Evolutionary conservation across 2,329 filamentous ascomycete genomes (phyloP).

Genomic region (Paecilomyces sp.): DNA sequence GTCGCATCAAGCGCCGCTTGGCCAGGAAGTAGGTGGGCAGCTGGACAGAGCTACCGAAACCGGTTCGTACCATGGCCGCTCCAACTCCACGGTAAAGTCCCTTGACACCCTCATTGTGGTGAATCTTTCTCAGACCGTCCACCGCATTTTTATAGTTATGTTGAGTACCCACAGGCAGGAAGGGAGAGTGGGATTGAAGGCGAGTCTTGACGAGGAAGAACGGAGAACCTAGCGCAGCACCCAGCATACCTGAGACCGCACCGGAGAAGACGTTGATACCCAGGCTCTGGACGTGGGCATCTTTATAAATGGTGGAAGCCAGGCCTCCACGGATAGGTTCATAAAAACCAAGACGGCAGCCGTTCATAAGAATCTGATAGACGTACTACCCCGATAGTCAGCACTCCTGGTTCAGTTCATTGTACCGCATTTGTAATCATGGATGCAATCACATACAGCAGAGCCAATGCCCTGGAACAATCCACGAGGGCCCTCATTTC

Average conservation of each 20-base stretch:
- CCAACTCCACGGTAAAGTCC: conserved; percentile 87
- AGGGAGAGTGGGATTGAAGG: conserved; percentile 87
- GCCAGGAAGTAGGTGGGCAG: conserved; percentile 97
- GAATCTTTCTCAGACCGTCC: conserved; percentile 78
- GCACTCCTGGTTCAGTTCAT: not conserved
- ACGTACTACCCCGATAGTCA: conserved; percentile 56
- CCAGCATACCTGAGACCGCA: conserved; percentile 80
- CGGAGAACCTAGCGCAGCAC: conserved; percentile 85
- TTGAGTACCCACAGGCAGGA: conserved; percentile 92
- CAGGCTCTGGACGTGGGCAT: conserved; percentile 71
- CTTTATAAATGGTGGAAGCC: conserved; percentile 62
- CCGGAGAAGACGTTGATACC: conserved; percentile 91
- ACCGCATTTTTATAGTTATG: conserved; percentile 81
- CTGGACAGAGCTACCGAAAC: conserved; percentile 92
- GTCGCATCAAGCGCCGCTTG: conserved; percentile 74
- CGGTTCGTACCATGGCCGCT: conserved; percentile 91
- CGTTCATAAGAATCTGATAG: conserved; percentile 94
- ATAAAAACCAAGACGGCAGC: conserved; percentile 94
- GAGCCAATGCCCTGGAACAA: conserved; percentile 84
- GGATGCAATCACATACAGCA: conserved; percentile 47
- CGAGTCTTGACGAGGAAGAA: conserved; percentile 98
- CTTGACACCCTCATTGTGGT: conserved; percentile 63
- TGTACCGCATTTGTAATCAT: conserved; percentile 2
- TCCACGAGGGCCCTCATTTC: conserved; percentile 79
- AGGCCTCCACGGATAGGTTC: conserved; percentile 77